A percentile compares a stretch with the other conserved stretches of the same genome.
Conservation (phyloP, 495 filamentous ascomycete species). For the Aspergillus cavernicola region DNA sequence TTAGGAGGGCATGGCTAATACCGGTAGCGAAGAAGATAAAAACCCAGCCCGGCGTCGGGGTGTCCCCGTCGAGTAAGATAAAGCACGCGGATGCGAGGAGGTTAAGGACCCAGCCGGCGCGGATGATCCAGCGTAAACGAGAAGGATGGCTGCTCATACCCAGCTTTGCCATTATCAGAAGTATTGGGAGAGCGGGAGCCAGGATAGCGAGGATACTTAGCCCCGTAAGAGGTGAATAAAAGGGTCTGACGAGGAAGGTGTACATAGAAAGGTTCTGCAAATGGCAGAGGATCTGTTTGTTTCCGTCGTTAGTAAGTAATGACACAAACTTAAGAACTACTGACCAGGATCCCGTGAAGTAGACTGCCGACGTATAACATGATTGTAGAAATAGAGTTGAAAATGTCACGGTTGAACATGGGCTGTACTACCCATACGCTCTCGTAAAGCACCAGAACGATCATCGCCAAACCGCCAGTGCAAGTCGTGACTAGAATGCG, state of each 20-base stretch:
- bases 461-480: slow-evolving; percentile 44
- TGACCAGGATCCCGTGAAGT: slow-evolving; percentile 48
- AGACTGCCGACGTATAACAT: slow-evolving; percentile 49
- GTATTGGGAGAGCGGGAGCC: slow-evolving; percentile 41
- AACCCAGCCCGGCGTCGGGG: slow-evolving; percentile 44
- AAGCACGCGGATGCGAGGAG: slow-evolving; percentile 47
- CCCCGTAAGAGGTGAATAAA: slow-evolving; percentile 51
- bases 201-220: slow-evolving; percentile 51
- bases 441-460: slow-evolving; percentile 49
- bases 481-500: slow-evolving; percentile 48
- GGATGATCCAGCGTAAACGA: slow-evolving; percentile 50
- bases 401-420: slow-evolving; percentile 50
- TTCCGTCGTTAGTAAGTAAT: neutral
- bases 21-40: slow-evolving; percentile 51
- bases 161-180: slow-evolving; percentile 37
- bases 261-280: slow-evolving; percentile 65
- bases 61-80: slow-evolving; percentile 45
- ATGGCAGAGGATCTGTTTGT: slow-evolving; percentile 34
- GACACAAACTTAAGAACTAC: slow-evolving; percentile 15
- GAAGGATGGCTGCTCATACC: slow-evolving; percentile 24
- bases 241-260: slow-evolving; percentile 56
- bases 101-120: slow-evolving; percentile 51
- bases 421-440: slow-evolving; percentile 40
- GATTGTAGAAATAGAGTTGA: slow-evolving; percentile 33
- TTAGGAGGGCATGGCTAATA: slow-evolving; percentile 52